phyloP scores from a whole-genome alignment of 1,139 yeast genomes.

The Hyphopichia pseudoburtonii region DNA sequence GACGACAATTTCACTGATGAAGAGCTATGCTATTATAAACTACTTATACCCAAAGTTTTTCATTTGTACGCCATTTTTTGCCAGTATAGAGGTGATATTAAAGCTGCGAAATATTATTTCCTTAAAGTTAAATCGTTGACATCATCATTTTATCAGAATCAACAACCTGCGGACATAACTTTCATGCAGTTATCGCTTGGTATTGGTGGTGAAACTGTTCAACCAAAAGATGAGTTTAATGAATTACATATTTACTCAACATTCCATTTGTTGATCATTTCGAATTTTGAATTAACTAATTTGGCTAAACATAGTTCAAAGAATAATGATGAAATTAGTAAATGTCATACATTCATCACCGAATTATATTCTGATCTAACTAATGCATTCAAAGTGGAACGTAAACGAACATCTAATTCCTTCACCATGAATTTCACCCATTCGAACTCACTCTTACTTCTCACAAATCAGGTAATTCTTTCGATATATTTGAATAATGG shows the following conservation, averaged over 20 bases:
- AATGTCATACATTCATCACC: conserved; percentile 15
- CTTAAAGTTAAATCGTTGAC: conserved; percentile 19
- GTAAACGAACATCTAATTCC: conserved; percentile 14
- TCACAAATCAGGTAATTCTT: conserved; percentile 11
- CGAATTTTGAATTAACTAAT: conserved; percentile 21
- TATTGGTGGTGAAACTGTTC: conserved; percentile 19
- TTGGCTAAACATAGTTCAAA: conserved; percentile 7
- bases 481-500: conserved; percentile 1
- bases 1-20: conserved; percentile 27
- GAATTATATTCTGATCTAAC: conserved; percentile 19
- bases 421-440: conserved; percentile 20
- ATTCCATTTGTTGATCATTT: conserved; percentile 24
- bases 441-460: conserved; percentile 14
- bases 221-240: conserved; percentile 16
- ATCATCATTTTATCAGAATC: too few species aligned
- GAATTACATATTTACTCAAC: conserved; percentile 28
- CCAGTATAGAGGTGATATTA: conserved; percentile 35
- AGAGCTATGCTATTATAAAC: conserved; percentile 31
- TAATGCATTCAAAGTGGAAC: conserved; percentile 13
- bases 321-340: conserved; percentile 9
- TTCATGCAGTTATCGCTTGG: conserved; percentile 19
- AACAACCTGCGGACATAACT: conserved; percentile 6
- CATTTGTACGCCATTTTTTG: conserved; percentile 39
- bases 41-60: conserved; percentile 32
- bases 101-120: conserved; percentile 39